phyloP scores from a whole-genome alignment of 2,329 filamentous ascomycete species.

The Botryotinia narcissicola region DNA sequence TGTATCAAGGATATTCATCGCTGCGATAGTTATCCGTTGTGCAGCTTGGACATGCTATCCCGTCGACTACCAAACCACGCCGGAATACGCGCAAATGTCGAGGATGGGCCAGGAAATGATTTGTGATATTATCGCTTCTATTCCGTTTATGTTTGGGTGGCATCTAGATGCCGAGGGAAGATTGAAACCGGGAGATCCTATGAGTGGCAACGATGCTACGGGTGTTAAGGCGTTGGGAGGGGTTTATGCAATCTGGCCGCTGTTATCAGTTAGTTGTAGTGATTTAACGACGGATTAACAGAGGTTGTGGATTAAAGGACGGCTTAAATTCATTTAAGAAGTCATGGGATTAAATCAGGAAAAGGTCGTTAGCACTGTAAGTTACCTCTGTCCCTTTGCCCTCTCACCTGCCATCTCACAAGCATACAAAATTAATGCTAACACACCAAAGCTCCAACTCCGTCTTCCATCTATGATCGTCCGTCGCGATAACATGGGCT shows the following conservation, averaged over 20 bases:
- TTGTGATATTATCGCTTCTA: constrained; percentile 57
- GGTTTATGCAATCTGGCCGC: constrained; percentile 59
- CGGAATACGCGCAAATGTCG: constrained; percentile 57
- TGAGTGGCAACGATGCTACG: constrained; percentile 14
- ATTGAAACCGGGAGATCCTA: constrained; percentile 34
- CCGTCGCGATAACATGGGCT: constrained; percentile 34
- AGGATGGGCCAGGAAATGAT: constrained; percentile 52
- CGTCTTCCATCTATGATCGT: constrained; percentile 64
- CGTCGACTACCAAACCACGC: constrained; percentile 60
- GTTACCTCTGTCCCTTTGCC: constrained; percentile 24
- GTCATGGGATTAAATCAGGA: constrained; percentile 59
- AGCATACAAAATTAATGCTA: constrained; percentile 14
- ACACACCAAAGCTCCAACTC: constrained; percentile 48
- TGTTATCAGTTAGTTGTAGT: constrained; percentile 52
- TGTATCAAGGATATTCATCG: constrained; percentile 53
- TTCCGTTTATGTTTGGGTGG: constrained; percentile 63
- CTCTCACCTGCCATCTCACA: background rate
- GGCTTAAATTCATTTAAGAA: constrained; percentile 54
- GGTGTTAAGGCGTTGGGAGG: constrained; percentile 54
- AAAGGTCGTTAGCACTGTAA: constrained; percentile 53
- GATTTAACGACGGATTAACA: constrained; percentile 61
- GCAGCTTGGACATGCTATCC: constrained; percentile 60
- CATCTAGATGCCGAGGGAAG: constrained; percentile 45
- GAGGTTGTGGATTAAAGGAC: constrained; percentile 53
- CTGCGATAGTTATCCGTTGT: constrained; percentile 56